phyloP scores from a whole-genome alignment of 495 filamentous ascomycete species.

The Daldinia caldariorum region DNA sequence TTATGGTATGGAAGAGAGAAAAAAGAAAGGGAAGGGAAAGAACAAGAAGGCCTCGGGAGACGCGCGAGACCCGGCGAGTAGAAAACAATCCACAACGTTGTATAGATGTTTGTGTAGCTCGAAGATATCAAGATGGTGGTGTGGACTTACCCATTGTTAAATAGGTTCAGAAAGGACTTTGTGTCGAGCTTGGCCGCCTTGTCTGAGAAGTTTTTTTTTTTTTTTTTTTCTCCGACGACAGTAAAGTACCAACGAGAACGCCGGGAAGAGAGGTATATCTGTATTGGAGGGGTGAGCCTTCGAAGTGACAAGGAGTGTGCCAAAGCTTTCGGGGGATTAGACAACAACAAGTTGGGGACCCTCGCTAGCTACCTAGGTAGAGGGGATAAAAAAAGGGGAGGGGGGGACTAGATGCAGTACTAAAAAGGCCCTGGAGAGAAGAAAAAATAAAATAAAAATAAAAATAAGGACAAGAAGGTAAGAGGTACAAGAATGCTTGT shows the following conservation, averaged over 20 bases:
- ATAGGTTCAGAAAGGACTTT: slow-evolving; percentile 47
- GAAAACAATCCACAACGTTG: slow-evolving; percentile 29
- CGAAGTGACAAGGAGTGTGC: slow-evolving; percentile 43
- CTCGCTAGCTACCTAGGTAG: slow-evolving; percentile 29
- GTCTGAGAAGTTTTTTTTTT: slow-evolving; percentile 46
- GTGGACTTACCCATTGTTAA: slow-evolving; percentile 60
- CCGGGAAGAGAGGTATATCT: slow-evolving; percentile 37
- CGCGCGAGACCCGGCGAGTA: slow-evolving; percentile 19
- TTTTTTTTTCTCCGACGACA: slow-evolving; percentile 40
- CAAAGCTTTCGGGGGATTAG: slow-evolving; percentile 34
- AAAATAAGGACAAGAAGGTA: background rate
- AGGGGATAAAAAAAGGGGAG: slow-evolving; percentile 41
- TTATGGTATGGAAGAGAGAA: slow-evolving; percentile 34
- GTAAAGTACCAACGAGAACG: slow-evolving; percentile 41
- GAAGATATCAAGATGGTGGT: slow-evolving; percentile 41
- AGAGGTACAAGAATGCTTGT: slow-evolving; percentile 40
- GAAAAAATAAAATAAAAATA: slow-evolving; percentile 12
- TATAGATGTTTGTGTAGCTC: slow-evolving; percentile 36
- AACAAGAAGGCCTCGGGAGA: slow-evolving; percentile 26
- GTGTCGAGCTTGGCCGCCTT: slow-evolving; percentile 56
- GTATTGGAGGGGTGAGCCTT: slow-evolving; percentile 46
- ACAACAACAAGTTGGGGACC: slow-evolving; percentile 27
- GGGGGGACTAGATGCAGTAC: slow-evolving; percentile 26
- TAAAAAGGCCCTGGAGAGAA: slow-evolving; percentile 31
- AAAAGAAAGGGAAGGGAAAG: slow-evolving; percentile 15